Evolutionary conservation across 345 rosid genomes (phyloP).

Genomic region (Raphanus raphanistrum): DNA sequence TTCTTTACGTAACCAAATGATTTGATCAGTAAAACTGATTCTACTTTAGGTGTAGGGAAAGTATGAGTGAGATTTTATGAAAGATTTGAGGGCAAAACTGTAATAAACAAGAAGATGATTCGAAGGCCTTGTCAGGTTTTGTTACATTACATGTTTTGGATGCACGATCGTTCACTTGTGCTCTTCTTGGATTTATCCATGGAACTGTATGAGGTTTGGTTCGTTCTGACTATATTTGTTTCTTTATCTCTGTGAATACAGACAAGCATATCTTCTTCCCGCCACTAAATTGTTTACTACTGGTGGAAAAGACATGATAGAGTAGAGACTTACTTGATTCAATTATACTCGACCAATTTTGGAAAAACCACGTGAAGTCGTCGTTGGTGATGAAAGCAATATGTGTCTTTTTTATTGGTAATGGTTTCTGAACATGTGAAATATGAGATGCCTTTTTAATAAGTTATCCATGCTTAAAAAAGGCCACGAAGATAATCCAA

Average conservation of each 20-base stretch:
- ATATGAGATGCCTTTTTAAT: background rate
- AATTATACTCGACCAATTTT: conserved; percentile 20
- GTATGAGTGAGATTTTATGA: background rate
- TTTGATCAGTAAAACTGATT: background rate
- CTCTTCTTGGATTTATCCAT: conserved; percentile 24
- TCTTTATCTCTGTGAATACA: conserved; percentile 8
- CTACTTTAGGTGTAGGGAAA: background rate
- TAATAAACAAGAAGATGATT: conserved; percentile 22
- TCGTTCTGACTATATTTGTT: background rate
- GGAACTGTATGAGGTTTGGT: conserved; percentile 9
- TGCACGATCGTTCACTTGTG: conserved; percentile 10
- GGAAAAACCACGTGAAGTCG: conserved; percentile 1
- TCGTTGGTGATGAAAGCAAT: conserved; percentile 12
- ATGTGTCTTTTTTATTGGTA: background rate
- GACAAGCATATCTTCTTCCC: conserved; percentile 9
- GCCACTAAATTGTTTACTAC: background rate
- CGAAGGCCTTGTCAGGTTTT: background rate
- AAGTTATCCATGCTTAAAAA: background rate
- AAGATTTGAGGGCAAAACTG: background rate
- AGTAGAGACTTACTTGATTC: conserved; percentile 2
- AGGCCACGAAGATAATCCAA: background rate
- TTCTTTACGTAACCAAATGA: background rate
- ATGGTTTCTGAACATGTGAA: background rate
- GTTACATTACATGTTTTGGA: conserved; percentile 1
- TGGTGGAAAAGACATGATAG: background rate